phyloP scores from a whole-genome alignment of 1,284 basidiomycete genomes.

The Naganishia sp. region DNA sequence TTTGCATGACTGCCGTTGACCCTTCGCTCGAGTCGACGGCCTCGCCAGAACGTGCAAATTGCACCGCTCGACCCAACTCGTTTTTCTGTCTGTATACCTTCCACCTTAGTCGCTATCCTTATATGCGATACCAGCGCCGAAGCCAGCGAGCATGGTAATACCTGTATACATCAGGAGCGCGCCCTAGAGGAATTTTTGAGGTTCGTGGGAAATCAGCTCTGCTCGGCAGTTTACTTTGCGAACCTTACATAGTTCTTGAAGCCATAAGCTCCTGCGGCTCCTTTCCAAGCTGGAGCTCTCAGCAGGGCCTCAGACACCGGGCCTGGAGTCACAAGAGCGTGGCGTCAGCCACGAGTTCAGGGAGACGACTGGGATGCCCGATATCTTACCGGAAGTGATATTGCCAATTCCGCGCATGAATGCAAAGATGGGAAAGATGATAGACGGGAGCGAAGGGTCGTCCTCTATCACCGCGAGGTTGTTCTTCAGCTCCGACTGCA shows the following conservation, averaged over 20 bases:
- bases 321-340: conserved; percentile 29
- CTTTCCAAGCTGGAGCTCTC: conserved; percentile 35
- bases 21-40: too few relatives aligned
- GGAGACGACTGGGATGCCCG: neutral
- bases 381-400: conserved; percentile 45
- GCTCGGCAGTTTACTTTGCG: neutral
- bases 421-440: conserved; percentile 49
- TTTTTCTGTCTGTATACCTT: too few relatives aligned
- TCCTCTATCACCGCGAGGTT: conserved; percentile 38
- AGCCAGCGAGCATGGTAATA: conserved; percentile 36
- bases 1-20: too few relatives aligned
- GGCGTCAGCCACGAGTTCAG: neutral
- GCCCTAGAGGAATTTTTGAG: conserved; percentile 32
- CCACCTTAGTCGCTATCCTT: conserved; percentile 3
- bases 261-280: conserved; percentile 49
- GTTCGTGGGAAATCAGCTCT: neutral
- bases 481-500: neutral
- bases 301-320: conserved; percentile 46
- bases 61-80: too few relatives aligned
- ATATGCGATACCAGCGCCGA: conserved; percentile 12
- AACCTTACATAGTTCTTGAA: conserved; percentile 45
- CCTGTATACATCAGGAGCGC: conserved; percentile 43
- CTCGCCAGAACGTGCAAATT: too few relatives aligned
- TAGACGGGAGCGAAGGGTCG: conserved; percentile 44
- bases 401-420: conserved; percentile 50